These are phyloP conservation scores for Chondrostereum purpureum DNA, from an alignment of 1,284 basidiomycete species.

Conservation along the genomic window DNA sequence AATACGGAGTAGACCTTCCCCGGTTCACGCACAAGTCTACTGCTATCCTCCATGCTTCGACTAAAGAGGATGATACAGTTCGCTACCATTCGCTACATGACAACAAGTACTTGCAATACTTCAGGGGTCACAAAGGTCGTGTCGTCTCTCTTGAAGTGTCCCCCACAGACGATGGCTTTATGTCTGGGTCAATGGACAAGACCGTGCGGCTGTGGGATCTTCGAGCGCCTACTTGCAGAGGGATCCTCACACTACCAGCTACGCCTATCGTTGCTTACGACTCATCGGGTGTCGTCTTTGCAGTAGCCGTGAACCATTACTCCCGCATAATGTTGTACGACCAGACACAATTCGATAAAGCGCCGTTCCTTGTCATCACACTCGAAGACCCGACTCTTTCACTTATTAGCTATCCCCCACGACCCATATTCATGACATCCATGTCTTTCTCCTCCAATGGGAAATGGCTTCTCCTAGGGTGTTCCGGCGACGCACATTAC, in stretches of 20 bases:
- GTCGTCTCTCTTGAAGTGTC: constrained; percentile 91
- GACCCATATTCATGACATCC: constrained; percentile 88
- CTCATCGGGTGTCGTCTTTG: constrained; percentile 84
- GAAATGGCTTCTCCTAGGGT: constrained; percentile 87
- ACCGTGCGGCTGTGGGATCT: constrained; percentile 98
- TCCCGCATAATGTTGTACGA: constrained; percentile 87
- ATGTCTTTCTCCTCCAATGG: constrained; percentile 87
- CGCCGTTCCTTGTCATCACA: constrained; percentile 79
- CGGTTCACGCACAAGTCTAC: constrained; percentile 90
- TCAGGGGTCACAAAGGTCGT: constrained; percentile 86
- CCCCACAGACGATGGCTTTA: constrained; percentile 91
- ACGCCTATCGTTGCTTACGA: constrained; percentile 89
- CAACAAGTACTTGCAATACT: constrained; percentile 94
- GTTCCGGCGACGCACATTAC: constrained; percentile 89
- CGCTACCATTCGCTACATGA: constrained; percentile 94
- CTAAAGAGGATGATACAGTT: constrained; percentile 92
- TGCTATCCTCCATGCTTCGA: constrained; percentile 86
- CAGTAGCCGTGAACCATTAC: constrained; percentile 85
- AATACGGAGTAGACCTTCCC: constrained; percentile 93
- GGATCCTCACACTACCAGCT: constrained; percentile 63
- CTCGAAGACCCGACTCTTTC: constrained; percentile 77
- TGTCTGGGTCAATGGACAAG: constrained; percentile 91
- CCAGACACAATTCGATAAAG: constrained; percentile 83
- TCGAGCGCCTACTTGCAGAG: constrained; percentile 70
- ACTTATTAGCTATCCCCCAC: constrained; percentile 73